Evolutionary conservation across 2,329 filamentous ascomycete species (phyloP).

Genomic region (Penicillium sp.): DNA sequence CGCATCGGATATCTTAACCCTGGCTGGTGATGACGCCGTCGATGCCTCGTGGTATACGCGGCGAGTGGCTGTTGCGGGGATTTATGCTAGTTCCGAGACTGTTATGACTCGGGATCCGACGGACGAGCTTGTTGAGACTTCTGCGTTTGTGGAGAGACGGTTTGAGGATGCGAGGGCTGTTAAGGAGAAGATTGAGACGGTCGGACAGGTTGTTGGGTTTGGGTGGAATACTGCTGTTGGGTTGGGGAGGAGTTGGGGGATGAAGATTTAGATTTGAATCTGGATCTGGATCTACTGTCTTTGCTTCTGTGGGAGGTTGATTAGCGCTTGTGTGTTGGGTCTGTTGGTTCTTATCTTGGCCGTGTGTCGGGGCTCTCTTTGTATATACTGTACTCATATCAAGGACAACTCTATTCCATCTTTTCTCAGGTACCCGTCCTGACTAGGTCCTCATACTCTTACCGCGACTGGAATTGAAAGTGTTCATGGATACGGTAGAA

Average conservation of each 20-base stretch:
- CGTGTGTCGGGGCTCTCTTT: no score
- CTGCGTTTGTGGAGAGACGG: slow-evolving; percentile 71
- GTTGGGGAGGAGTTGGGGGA: slow-evolving; percentile 79
- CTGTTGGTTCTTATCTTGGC: not conserved
- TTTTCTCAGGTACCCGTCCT: no score
- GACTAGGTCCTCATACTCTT: not conserved
- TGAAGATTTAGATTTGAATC: slow-evolving; percentile 60
- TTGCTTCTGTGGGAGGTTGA: not conserved
- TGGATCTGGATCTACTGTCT: no score
- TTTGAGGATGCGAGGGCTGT: slow-evolving; percentile 65
- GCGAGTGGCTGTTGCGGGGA: slow-evolving; percentile 57
- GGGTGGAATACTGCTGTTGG: slow-evolving; percentile 74
- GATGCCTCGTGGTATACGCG: slow-evolving; percentile 87
- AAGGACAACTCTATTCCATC: no score
- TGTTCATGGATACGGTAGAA: not conserved
- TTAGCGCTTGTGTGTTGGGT: not conserved
- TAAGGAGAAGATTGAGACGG: slow-evolving; percentile 58
- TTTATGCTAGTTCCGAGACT: slow-evolving; percentile 77
- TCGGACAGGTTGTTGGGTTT: slow-evolving; percentile 78
- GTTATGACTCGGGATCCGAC: slow-evolving; percentile 91
- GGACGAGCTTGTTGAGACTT: slow-evolving; percentile 69
- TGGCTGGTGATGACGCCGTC: slow-evolving; percentile 75
- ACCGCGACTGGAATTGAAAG: not conserved
- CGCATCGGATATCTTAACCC: slow-evolving; percentile 87
- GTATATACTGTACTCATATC: not conserved